Conservation (phyloP, 306 rosid genomes). For the Pueraria montana region DNA sequence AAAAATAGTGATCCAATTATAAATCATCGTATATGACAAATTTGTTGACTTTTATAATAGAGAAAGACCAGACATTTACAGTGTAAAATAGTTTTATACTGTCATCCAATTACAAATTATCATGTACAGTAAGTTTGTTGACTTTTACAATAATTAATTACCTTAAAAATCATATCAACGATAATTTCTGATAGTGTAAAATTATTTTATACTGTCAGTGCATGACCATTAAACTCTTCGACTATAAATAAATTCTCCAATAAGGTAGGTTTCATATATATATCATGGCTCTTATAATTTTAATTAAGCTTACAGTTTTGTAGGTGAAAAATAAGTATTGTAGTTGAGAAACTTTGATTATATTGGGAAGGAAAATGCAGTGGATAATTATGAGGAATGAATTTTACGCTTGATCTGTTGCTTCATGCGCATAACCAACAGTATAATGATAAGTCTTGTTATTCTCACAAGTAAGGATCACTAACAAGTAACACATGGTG, state of each 20-base stretch:
- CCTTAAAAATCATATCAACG: too few relatives aligned
- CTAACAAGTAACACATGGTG: constrained; percentile 45
- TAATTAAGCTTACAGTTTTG: not conserved
- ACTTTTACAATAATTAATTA: too few relatives aligned
- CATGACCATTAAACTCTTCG: too few relatives aligned
- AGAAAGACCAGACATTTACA: too few relatives aligned
- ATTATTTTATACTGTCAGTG: too few relatives aligned
- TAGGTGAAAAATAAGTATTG: not conserved
- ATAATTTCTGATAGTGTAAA: too few relatives aligned
- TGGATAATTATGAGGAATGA: constrained; percentile 48
- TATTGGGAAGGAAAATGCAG: constrained; percentile 32
- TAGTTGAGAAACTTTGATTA: constrained; percentile 9
- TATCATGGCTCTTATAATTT: constrained; percentile 14
- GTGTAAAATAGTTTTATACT: too few relatives aligned
- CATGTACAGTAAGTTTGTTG: too few relatives aligned
- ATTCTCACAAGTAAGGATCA: constrained; percentile 46
- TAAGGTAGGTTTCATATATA: not conserved
- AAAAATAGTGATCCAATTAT: not conserved
- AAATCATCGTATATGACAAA: too few relatives aligned
- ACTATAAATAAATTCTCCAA: not conserved
- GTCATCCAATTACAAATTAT: too few relatives aligned
- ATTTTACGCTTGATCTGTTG: constrained; percentile 43
- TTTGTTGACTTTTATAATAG: too few relatives aligned
- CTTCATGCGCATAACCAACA: constrained; percentile 64
- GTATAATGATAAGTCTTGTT: constrained; percentile 58